Evolutionary conservation across 768 basidiomycete genomes (phyloP), one percentile per base, ranked within the genome.

Genomic region (Pisolithus sp.): DNA sequence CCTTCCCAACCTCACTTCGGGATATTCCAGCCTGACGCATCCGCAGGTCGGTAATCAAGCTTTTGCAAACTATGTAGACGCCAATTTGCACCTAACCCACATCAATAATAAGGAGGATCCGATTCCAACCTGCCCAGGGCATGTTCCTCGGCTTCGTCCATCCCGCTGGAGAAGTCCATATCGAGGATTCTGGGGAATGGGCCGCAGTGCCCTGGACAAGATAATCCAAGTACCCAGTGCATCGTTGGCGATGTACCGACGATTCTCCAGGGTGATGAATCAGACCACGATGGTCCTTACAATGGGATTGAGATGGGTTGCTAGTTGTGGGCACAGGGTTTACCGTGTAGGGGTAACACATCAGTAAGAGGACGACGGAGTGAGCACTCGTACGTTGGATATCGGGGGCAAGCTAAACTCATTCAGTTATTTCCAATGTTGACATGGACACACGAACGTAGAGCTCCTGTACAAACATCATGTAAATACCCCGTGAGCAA

Each of bases 151-250:
- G 68, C 5, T 77, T 68, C 44, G 63, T 53, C 4, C 73, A 76
- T 26, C 61, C 73, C 4, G 48, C 59, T 5, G 72, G 74, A 1
- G 75, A 77, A 51, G 62, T 69, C 2, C 75, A 76, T 41, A 76
- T 76, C 23, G 62, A 70, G 51, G 70, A 75, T 38, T 67, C 63
- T 4, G 69, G 67, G 0, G 59, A 63, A n/a, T 86, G 83, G 83
- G 61, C 70, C 31, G 50, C 64, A 21, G n/a, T 86, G 85, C 61
- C 73, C 81, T 8, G 79, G 80, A 2, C 76, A 83, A 49, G 85
- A 87, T 50, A 85, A 86, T 59, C 56, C 73, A 6, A 77, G 72
- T 52, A 52, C 36, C 3, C 59, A 72, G 49, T 60, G 55, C 23
- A 60, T 53, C 43, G 53, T 57, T 41, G 54, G 58, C 48, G 52